phyloP scores from a whole-genome alignment of 495 filamentous ascomycete species.

The Penicillium antarcticum region DNA sequence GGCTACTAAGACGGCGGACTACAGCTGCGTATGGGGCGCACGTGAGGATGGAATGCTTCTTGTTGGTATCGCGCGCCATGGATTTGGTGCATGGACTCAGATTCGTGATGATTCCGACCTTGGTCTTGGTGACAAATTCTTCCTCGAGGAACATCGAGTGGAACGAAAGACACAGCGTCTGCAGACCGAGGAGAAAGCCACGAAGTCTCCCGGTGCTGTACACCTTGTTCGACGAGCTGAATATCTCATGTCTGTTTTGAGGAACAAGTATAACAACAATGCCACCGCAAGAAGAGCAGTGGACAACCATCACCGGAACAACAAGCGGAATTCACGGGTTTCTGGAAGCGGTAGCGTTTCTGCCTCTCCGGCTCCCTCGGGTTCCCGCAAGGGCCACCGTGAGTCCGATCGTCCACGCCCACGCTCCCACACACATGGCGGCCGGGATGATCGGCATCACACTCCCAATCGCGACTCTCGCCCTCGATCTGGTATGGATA shows the following conservation, averaged over 20 bases:
- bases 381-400: constrained; percentile 44
- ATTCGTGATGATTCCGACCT: constrained; percentile 92
- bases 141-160: constrained; percentile 95
- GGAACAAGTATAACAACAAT: constrained; percentile 67
- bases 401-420: constrained; percentile 50
- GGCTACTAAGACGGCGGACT: constrained; percentile 82
- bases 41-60: constrained; percentile 97
- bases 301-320: constrained; percentile 88
- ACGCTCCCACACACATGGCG: constrained; percentile 45
- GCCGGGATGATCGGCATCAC: constrained; percentile 46
- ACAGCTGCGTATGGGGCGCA: constrained; percentile 85
- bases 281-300: constrained; percentile 70
- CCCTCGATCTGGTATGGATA: constrained; percentile 30
- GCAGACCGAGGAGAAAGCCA: constrained; percentile 68
- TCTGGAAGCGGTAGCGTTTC: constrained; percentile 46
- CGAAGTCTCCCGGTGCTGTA: constrained; percentile 91
- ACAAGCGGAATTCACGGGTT: constrained; percentile 57
- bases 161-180: constrained; percentile 90
- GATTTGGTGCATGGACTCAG: constrained; percentile 88
- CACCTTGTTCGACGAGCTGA: constrained; percentile 94
- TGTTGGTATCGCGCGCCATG: constrained; percentile 86
- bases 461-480: constrained; percentile 42
- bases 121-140: constrained; percentile 86
- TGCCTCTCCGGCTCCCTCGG: constrained; percentile 51
- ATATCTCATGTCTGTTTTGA: constrained; percentile 87